Conservation (phyloP, 2,329 filamentous ascomycete genomes). For the Xylaria sp. region DNA sequence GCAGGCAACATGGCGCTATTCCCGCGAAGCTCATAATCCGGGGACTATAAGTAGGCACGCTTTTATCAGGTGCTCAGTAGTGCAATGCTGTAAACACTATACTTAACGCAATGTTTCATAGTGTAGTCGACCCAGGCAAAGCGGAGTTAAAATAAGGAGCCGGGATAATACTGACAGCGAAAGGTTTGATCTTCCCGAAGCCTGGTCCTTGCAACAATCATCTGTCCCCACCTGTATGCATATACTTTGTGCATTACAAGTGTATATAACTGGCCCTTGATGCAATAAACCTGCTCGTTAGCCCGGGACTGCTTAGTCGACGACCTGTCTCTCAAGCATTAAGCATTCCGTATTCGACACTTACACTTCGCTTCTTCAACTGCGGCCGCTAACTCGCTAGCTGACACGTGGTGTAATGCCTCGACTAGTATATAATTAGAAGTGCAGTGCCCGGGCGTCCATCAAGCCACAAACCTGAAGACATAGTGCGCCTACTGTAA, state of each 20-base stretch:
- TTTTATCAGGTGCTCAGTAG: not conserved
- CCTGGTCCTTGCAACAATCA: slow-evolving; percentile 29
- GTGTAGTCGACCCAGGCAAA: not conserved
- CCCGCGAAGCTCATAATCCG: slow-evolving; percentile 17
- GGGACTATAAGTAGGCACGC: not conserved
- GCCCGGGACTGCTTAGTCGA: not conserved
- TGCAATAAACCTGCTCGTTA: not conserved
- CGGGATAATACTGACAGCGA: slow-evolving; percentile 12
- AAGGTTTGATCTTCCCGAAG: slow-evolving; percentile 32
- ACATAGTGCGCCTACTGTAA: not conserved
- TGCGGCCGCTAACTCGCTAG: not conserved
- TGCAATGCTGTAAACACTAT: not conserved
- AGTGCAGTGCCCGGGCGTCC: not conserved
- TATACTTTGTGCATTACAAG: slow-evolving; percentile 4
- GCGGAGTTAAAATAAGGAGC: slow-evolving; percentile 24
- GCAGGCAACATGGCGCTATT: slow-evolving; percentile 26
- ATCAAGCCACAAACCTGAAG: not conserved
- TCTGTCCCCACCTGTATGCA: slow-evolving; percentile 23
- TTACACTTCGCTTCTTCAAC: not conserved
- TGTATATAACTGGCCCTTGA: slow-evolving; percentile 4
- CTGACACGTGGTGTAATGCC: not conserved
- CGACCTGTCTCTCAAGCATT: not conserved
- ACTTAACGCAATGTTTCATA: slow-evolving; percentile 25
- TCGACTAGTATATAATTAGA: slow-evolving; percentile 8
- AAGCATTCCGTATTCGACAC: not conserved